phyloP scores from a whole-genome alignment of 139 green algal species.

The Chlorella sp. region DNA sequence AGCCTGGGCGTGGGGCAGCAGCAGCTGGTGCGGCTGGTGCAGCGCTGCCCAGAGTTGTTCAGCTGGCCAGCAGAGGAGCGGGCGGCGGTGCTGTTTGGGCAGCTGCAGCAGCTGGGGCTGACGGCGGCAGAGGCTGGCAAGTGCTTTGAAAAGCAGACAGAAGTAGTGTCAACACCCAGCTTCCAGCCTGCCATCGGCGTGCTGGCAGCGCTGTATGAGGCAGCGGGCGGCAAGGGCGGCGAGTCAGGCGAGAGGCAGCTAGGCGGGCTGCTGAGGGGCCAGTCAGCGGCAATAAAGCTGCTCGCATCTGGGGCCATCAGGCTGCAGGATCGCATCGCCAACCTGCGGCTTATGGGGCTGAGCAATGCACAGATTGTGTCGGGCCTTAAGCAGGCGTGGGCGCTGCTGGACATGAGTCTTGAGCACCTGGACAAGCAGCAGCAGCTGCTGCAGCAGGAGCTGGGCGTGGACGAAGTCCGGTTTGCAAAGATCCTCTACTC shows the following conservation, averaged over 20 bases:
- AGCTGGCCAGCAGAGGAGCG: constrained; percentile 20
- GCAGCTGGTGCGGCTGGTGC: background rate
- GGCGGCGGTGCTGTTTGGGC: background rate
- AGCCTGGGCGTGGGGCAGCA: background rate
- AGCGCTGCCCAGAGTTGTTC: constrained; percentile 3
- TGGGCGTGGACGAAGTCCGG: background rate
- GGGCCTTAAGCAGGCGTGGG: background rate
- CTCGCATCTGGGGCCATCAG: background rate
- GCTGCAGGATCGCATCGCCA: background rate
- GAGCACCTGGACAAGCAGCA: background rate
- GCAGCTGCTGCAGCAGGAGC: background rate
- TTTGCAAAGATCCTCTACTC: background rate
- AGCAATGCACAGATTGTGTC: background rate
- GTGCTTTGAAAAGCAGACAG: background rate
- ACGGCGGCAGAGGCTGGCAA: constrained; percentile 1
- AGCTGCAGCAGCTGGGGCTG: background rate
- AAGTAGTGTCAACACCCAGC: background rate
- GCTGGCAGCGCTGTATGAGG: background rate
- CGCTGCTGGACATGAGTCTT: background rate
- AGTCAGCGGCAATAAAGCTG: background rate
- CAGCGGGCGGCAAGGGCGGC: background rate
- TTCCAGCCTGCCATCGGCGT: background rate
- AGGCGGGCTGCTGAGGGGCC: background rate
- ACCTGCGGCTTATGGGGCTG: background rate
- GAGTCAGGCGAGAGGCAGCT: background rate